Percentiles rank a stretch among this genome's conserved stretches.
These are phyloP conservation scores for Moniliella sp. DNA, from an alignment of 1,284 basidiomycete species.

Conservation along the genomic window DNA sequence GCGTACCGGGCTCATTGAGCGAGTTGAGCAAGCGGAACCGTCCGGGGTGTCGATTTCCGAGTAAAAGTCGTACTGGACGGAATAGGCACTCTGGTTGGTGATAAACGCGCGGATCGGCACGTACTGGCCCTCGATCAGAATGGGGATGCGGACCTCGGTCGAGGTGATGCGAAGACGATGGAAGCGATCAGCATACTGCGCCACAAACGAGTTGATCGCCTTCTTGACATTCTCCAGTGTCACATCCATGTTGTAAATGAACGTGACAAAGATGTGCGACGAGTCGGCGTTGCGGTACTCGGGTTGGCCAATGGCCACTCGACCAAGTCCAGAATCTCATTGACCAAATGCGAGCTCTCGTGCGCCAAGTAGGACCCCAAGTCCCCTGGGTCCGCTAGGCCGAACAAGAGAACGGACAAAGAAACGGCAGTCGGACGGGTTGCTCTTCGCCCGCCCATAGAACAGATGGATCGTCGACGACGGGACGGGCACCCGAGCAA, in stretches of 20 bases:
- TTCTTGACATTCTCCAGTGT: slow-evolving; percentile 86
- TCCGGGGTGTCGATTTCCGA: slow-evolving; percentile 90
- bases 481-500: slow-evolving; percentile 50
- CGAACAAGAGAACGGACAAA: slow-evolving; percentile 94
- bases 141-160: slow-evolving; percentile 81
- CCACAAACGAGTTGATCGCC: slow-evolving; percentile 88
- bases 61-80: slow-evolving; percentile 96
- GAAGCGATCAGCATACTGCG: slow-evolving; percentile 71
- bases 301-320: slow-evolving; percentile 36
- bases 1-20: slow-evolving; percentile 17
- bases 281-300: slow-evolving; percentile 30
- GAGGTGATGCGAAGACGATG: slow-evolving; percentile 95
- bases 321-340: slow-evolving; percentile 74
- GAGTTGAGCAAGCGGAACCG: slow-evolving; percentile 71
- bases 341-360: slow-evolving; percentile 87
- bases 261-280: slow-evolving; percentile 50
- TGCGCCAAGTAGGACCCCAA: slow-evolving; percentile 95
- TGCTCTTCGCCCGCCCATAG: slow-evolving; percentile 79
- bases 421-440: slow-evolving; percentile 87
- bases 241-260: slow-evolving; percentile 84
- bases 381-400: slow-evolving; percentile 64
- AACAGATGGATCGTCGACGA: slow-evolving; percentile 59
- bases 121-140: slow-evolving; percentile 70
- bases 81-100: slow-evolving; percentile 93
- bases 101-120: slow-evolving; percentile 90